These are phyloP conservation scores for Fusarium anthophilum DNA, from an alignment of 2,329 filamentous ascomycete genomes.

Conservation along the genomic window DNA sequence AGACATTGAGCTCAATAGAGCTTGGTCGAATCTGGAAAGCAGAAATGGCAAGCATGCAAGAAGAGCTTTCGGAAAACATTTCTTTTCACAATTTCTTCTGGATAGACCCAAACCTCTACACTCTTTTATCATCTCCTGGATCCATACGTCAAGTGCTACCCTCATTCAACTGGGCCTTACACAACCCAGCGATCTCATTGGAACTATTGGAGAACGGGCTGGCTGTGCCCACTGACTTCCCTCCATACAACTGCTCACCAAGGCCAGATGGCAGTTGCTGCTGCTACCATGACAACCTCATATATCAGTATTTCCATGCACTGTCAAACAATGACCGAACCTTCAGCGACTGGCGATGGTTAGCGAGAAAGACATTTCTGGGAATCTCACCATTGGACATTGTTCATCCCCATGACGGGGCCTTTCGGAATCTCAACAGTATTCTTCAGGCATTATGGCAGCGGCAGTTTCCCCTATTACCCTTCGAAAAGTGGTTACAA, in stretches of 20 bases:
- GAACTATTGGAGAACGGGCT: rapidly evolving
- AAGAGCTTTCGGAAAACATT: too few relatives aligned
- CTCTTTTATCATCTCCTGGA: rapidly evolving
- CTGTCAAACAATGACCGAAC: not conserved
- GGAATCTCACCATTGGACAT: not conserved
- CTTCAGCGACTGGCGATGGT: not conserved
- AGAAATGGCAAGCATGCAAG: too few relatives aligned
- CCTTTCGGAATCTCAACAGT: rapidly evolving
- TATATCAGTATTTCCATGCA: not conserved
- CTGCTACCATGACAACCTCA: rapidly evolving
- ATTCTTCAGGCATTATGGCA: rapidly evolving
- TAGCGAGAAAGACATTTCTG: rapidly evolving
- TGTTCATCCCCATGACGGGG: not conserved
- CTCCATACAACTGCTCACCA: not conserved
- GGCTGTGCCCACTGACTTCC: not conserved
- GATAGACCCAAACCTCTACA: rapidly evolving
- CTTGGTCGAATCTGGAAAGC: rapidly evolving
- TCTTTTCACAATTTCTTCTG: not conserved
- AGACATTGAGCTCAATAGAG: rapidly evolving
- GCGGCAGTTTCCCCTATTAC: rapidly evolving
- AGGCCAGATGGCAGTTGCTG: rapidly evolving
- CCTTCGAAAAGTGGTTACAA: not conserved
- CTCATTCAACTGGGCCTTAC: rapidly evolving
- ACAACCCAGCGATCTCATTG: not conserved
- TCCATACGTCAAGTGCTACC: not conserved